These are phyloP conservation scores for Fusarium heterosporum DNA, from an alignment of 2,329 filamentous ascomycete species.

Conservation along the genomic window DNA sequence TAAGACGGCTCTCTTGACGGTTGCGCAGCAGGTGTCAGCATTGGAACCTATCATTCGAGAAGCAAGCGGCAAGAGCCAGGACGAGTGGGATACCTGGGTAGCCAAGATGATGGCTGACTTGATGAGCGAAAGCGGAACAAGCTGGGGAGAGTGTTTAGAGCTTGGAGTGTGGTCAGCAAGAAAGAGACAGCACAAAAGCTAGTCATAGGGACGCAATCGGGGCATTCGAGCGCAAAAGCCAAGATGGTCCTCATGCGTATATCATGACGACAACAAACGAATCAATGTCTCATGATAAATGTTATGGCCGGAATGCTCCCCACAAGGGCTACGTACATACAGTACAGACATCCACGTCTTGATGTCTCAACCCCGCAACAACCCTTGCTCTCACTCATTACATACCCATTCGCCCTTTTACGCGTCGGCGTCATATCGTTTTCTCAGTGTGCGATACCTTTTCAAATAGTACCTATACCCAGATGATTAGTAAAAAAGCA, in stretches of 20 bases:
- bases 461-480: slow-evolving; percentile 74
- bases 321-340: slow-evolving; percentile 3
- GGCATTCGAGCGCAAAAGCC: slow-evolving; percentile 25
- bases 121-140: slow-evolving; percentile 80
- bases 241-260: slow-evolving; percentile 23
- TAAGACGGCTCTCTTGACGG: slow-evolving; percentile 81
- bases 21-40: slow-evolving; percentile 85
- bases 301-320: slow-evolving; percentile 21
- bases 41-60: slow-evolving; percentile 86
- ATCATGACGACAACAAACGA: slow-evolving; percentile 10
- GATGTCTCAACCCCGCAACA: neutral
- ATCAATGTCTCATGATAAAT: slow-evolving; percentile 30
- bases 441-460: slow-evolving; percentile 85
- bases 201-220: slow-evolving; percentile 11
- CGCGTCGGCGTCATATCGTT: slow-evolving; percentile 74
- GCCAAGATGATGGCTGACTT: slow-evolving; percentile 87
- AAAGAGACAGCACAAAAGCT: slow-evolving; percentile 62
- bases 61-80: slow-evolving; percentile 84
- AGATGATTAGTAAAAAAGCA: slow-evolving; percentile 42
- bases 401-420: slow-evolving; percentile 38
- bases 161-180: slow-evolving; percentile 90
- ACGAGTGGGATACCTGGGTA: slow-evolving; percentile 94
- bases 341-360: slow-evolving; percentile 7
- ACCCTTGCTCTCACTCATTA: slow-evolving; percentile 15
- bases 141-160: slow-evolving; percentile 86